A percentile compares a stretch with the other conserved stretches of the same genome.
These are phyloP conservation scores for Phytophthora sojae DNA, from an alignment of 352 stramenopile genomes.

Conservation along the genomic window DNA sequence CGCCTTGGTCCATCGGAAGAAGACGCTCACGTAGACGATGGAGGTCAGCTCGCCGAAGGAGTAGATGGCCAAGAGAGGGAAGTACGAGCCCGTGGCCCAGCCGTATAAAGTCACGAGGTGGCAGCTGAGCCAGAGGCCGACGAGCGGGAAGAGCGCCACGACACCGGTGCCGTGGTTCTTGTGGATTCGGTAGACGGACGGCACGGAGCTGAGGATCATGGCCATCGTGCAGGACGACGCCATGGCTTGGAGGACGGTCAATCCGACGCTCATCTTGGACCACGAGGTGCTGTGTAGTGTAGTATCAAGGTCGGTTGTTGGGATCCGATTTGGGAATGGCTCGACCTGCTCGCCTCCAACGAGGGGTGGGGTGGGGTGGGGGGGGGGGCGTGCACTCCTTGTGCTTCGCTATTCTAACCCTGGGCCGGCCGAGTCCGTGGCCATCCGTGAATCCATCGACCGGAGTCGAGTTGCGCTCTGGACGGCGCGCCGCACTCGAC, in stretches of 20 bases:
- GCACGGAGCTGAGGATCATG: conserved; percentile 32
- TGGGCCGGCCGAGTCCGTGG: background rate
- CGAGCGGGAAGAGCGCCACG: conserved; percentile 32
- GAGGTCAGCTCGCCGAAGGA: conserved; percentile 26
- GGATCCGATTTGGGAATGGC: conserved; percentile 29
- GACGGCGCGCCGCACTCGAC: conserved; percentile 1
- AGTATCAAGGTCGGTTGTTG: conserved; percentile 12
- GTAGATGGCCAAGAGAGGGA: conserved; percentile 45
- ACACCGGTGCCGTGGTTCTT: conserved; percentile 30
- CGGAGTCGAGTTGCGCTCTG: conserved; percentile 1
- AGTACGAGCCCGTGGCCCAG: conserved; percentile 32
- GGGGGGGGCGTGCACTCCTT: no score
- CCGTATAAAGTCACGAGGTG: conserved; percentile 45
- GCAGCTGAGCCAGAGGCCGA: conserved; percentile 44
- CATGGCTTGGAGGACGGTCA: conserved; percentile 40
- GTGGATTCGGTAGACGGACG: conserved; percentile 42
- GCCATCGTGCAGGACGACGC: conserved; percentile 39
- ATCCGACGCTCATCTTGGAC: conserved; percentile 25
- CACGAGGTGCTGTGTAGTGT: background rate
- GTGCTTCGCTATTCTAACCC: background rate
- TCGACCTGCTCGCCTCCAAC: background rate
- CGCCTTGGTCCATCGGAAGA: conserved; percentile 23
- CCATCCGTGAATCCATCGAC: conserved; percentile 14
- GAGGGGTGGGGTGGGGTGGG: no score
- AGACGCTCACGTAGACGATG: conserved; percentile 41